A percentile compares a stretch with the other conserved stretches of the same genome.
Conservation (phyloP, 495 filamentous ascomycete species). For the Rhizodiscina lignyota region DNA sequence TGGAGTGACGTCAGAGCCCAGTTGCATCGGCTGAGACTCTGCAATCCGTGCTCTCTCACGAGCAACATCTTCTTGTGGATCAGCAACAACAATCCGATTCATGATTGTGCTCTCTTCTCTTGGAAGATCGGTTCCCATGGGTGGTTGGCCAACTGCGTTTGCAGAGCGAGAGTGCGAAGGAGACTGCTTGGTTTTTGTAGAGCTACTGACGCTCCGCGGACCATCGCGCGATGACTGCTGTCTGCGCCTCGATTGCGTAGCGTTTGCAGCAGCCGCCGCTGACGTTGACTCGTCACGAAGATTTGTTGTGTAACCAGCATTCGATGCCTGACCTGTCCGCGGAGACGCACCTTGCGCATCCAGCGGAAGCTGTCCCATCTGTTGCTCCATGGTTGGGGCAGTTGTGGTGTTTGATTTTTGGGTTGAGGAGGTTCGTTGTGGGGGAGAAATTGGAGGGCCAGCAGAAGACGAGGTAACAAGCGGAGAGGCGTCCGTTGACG, state of each 20-base stretch:
- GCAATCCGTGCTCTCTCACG: constrained; percentile 57
- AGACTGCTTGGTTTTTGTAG: constrained; percentile 10
- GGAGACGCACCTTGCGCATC: not conserved
- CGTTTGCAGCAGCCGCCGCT: not conserved
- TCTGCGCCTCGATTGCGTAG: constrained; percentile 6
- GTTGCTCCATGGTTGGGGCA: constrained; percentile 23
- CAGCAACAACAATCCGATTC: constrained; percentile 60
- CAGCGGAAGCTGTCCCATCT: not conserved
- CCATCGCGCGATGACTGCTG: constrained; percentile 27
- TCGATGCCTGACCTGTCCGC: too few relatives aligned
- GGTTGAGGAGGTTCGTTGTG: constrained; percentile 22
- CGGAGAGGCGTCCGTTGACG: constrained; percentile 24
- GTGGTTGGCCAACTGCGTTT: constrained; percentile 21
- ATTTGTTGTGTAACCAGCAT: not conserved
- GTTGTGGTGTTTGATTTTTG: not conserved
- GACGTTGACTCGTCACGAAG: constrained; percentile 11
- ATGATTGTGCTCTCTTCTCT: constrained; percentile 56
- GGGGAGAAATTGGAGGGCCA: constrained; percentile 29
- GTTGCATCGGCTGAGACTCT: constrained; percentile 36
- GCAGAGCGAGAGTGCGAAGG: constrained; percentile 26
- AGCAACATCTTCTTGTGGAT: constrained; percentile 62
- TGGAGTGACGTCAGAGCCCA: constrained; percentile 29
- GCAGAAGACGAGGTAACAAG: constrained; percentile 19
- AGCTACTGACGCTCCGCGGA: constrained; percentile 15
- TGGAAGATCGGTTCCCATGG: constrained; percentile 30